Percentiles rank a stretch among this genome's conserved stretches.
Conservation (phyloP, 768 basidiomycete genomes). For the Tricholomella constricta region DNA sequence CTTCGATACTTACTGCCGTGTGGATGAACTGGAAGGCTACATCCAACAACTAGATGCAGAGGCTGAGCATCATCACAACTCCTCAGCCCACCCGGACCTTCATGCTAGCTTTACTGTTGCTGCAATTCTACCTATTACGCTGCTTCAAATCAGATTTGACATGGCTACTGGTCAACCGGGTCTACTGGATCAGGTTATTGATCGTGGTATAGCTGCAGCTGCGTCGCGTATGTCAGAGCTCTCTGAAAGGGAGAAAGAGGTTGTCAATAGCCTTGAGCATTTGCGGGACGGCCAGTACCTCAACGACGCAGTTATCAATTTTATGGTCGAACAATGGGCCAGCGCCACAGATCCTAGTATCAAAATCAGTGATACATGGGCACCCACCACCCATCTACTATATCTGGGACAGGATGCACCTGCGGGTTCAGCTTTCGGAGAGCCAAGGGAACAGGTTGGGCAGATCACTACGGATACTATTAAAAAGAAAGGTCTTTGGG, state of each 20-base stretch:
- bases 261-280: background rate
- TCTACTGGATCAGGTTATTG: background rate
- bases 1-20: background rate
- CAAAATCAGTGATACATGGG: background rate
- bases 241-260: background rate
- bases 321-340: background rate
- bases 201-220: background rate
- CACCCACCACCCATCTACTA: background rate
- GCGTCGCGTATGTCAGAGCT: background rate
- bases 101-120: background rate
- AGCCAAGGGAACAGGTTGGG: background rate
- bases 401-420: background rate
- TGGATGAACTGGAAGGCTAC: background rate
- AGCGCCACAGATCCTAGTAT: background rate
- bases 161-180: background rate
- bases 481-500: background rate
- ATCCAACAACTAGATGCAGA: background rate
- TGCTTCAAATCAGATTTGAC: background rate
- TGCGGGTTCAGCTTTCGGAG: background rate
- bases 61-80: background rate
- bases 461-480: background rate
- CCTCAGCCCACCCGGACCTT: background rate
- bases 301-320: background rate
- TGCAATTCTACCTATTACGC: background rate
- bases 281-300: background rate